These are phyloP conservation scores for Trichoderma asperelloides DNA, from an alignment of 495 filamentous ascomycete genomes.

Conservation along the genomic window DNA sequence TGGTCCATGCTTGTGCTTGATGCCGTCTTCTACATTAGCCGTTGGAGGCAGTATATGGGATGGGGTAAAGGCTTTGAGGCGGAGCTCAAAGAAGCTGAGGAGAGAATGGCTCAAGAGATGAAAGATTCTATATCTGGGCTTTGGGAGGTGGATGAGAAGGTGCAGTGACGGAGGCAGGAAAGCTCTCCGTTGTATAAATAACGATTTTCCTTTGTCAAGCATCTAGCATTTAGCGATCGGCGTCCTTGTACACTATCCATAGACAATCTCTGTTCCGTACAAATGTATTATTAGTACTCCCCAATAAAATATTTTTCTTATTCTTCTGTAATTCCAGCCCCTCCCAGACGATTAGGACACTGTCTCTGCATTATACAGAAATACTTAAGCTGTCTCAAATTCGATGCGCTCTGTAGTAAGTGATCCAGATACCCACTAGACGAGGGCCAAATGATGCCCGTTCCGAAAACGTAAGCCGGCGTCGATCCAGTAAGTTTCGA, in stretches of 20 bases:
- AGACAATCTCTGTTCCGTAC: background rate
- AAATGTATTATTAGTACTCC: too few species aligned
- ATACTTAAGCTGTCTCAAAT: too few species aligned
- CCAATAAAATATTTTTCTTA: too few species aligned
- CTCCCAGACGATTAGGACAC: too few species aligned
- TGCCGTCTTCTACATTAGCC: slow-evolving; percentile 71
- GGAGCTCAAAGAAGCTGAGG: slow-evolving; percentile 78
- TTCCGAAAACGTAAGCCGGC: too few species aligned
- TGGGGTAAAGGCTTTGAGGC: slow-evolving; percentile 87
- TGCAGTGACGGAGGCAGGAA: background rate
- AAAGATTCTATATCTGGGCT: slow-evolving; percentile 26
- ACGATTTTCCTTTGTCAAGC: background rate
- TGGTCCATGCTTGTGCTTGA: slow-evolving; percentile 70
- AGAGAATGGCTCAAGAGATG: slow-evolving; percentile 79
- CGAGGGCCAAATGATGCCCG: too few species aligned
- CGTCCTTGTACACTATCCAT: background rate
- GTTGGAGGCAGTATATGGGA: slow-evolving; percentile 73
- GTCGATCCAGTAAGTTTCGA: too few species aligned
- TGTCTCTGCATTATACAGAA: too few species aligned
- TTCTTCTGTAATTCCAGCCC: too few species aligned
- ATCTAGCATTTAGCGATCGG: background rate
- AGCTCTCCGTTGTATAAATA: background rate
- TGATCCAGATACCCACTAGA: too few species aligned
- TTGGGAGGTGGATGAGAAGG: background rate
- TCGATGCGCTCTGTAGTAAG: too few species aligned